Evolutionary conservation across 2,329 filamentous ascomycete species (phyloP).

Genomic region (Sarocladiaceae sp.): DNA sequence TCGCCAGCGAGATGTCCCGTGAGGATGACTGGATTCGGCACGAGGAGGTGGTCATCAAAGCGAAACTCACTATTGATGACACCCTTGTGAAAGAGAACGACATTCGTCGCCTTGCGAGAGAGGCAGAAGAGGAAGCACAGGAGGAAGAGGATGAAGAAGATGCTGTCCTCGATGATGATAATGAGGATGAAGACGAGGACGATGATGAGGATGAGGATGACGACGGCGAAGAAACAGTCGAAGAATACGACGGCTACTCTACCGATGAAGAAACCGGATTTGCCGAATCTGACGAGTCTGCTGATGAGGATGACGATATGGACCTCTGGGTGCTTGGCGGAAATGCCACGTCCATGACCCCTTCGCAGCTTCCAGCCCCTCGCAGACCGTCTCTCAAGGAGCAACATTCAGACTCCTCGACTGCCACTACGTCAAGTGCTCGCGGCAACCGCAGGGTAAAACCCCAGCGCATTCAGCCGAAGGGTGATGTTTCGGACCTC

Average conservation of each 20-base stretch:
- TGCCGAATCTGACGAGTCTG: constrained; percentile 61
- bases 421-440: constrained; percentile 37
- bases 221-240: constrained; percentile 45
- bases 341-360: background rate
- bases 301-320: constrained; percentile 64
- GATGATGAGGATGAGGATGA: constrained; percentile 49
- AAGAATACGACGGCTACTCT: constrained; percentile 67
- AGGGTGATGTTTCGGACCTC: constrained; percentile 66
- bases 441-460: constrained; percentile 22
- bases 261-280: constrained; percentile 69
- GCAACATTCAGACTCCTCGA: constrained; percentile 58
- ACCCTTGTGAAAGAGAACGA: constrained; percentile 86
- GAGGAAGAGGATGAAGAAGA: constrained; percentile 49
- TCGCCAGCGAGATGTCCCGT: constrained; percentile 75
- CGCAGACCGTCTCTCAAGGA: constrained; percentile 37
- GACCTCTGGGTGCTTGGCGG: constrained; percentile 49
- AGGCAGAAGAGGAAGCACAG: constrained; percentile 85
- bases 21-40: constrained; percentile 88
- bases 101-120: constrained; percentile 79
- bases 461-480: constrained; percentile 24
- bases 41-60: constrained; percentile 57
- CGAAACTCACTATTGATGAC: constrained; percentile 82
- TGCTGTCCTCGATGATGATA: constrained; percentile 40
- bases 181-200: constrained; percentile 43
- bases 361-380: background rate